Percentiles rank a stretch among this genome's conserved stretches.
phyloP scores from a whole-genome alignment of 495 filamentous ascomycete species.

The Hypoxylon intermedium region DNA sequence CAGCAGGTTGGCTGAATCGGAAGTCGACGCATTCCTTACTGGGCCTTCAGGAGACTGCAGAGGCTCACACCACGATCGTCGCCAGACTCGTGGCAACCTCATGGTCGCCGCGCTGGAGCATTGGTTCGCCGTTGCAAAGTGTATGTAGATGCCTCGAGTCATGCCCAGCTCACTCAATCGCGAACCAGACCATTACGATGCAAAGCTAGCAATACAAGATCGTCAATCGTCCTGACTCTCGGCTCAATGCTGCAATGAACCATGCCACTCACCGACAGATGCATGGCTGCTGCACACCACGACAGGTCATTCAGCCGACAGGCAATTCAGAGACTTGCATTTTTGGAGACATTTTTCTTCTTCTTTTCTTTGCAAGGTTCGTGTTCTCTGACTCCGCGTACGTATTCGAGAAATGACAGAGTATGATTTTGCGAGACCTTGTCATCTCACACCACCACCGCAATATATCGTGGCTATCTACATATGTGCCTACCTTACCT shows the following conservation, averaged over 20 bases:
- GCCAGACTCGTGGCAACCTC: constrained; percentile 35
- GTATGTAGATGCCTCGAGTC: constrained; percentile 20
- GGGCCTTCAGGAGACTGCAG: constrained; percentile 3
- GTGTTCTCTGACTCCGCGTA: constrained; percentile 14
- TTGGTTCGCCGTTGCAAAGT: constrained; percentile 6
- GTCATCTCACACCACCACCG: constrained; percentile 11
- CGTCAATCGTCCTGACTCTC: constrained; percentile 16
- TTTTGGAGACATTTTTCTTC: constrained; percentile 9
- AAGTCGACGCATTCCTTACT: constrained; percentile 28
- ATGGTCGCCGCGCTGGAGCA: constrained; percentile 15
- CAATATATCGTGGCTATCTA: neutral
- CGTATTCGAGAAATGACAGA: constrained; percentile 35
- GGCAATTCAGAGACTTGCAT: constrained; percentile 16
- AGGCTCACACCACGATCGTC: constrained; percentile 30
- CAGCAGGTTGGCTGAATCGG: constrained; percentile 33
- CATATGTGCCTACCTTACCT: neutral
- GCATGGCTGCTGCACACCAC: constrained; percentile 38
- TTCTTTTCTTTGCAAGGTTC: neutral
- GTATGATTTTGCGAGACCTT: constrained; percentile 31
- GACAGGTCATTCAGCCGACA: constrained; percentile 28
- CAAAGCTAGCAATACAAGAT: neutral
- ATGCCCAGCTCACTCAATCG: constrained; percentile 2
- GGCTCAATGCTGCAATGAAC: constrained; percentile 32
- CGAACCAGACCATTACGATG: neutral
- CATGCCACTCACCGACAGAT: constrained; percentile 36